Evolutionary conservation across 805 yeast genomes (phyloP), one percentile per base, ranked within the genome.

Genomic region (Starmerella bacillaris): DNA sequence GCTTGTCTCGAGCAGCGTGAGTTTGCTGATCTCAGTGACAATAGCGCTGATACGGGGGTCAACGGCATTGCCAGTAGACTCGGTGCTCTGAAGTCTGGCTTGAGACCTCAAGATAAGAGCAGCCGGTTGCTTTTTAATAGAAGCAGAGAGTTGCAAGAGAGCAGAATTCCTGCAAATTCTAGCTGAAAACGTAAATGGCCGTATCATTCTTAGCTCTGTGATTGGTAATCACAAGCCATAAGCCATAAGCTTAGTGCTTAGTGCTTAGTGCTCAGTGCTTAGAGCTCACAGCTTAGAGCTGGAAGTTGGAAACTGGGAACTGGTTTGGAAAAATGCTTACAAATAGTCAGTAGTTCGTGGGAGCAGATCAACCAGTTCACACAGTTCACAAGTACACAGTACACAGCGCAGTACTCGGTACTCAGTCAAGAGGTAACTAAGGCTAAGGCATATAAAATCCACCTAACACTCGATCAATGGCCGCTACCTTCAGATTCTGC

Each of bases 1-100:
- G n/a, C 94, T 75, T 17, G 96, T 86, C 64, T 89, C 98, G 53
- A 84, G 65, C 38, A 89, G 68, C n/a, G 92, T 83, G 56, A 89
- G 68, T 48, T 78, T 70, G 35, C 95, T 72, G 55, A 89, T 89
- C 52, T 79, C 78, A 53, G 80, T 89, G 37, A 89, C 99, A 49
- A 89, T 84, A 37, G 72, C 59, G 31, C 75, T 51, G 58, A 89
- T 83, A 60, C 86, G 84, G 46, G 95, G 89, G 58, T 78, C 89
- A 38, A 78, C 86, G 12, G 50, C 44, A 14, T 39, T 33, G 22
- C 57, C 48, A 14, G 49, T 48, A 12, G 43, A 51, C 4, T 28
- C 39, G 18, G 63, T 55, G 42, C 64, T 54, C 52, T 63, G 60
- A 49, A 49, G 49, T 42, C 67, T 62, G 21, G 29, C 30, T 21